Evolutionary conservation across 306 rosid species (phyloP).

Genomic region (Rubus parviflorus): DNA sequence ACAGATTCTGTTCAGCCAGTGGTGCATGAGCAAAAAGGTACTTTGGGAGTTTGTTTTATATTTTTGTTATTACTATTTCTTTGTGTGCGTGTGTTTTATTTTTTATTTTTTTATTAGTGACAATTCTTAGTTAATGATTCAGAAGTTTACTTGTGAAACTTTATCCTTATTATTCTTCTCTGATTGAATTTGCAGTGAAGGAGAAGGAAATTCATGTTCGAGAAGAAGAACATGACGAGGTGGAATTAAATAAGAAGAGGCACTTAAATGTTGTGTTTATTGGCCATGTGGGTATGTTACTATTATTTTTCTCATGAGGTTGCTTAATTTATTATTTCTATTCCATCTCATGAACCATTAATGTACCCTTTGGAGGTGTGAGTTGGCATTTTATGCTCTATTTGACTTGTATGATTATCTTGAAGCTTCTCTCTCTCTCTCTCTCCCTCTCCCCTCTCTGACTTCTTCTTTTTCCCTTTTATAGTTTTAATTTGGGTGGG

Average conservation of each 20-base stretch:
- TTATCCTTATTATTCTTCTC: too few relatives aligned
- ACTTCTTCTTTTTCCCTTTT: not conserved
- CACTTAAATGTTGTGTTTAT: constrained; percentile 93
- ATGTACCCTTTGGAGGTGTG: not conserved
- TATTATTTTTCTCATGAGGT: not conserved
- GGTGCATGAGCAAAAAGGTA: constrained; percentile 63
- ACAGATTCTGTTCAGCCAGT: constrained; percentile 24
- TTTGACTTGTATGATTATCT: not conserved
- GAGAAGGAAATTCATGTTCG: constrained; percentile 43
- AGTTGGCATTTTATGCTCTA: not conserved
- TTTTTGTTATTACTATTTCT: not conserved
- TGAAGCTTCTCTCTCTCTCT: not conserved
- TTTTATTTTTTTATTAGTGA: constrained; percentile 10
- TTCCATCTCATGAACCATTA: not conserved
- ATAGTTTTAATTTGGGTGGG: not conserved
- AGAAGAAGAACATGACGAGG: constrained; percentile 32
- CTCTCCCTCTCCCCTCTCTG: not conserved
- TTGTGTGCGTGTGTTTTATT: constrained; percentile 4
- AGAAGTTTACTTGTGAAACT: not conserved
- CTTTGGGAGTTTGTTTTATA: constrained; percentile 2
- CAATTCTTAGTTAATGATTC: not conserved
- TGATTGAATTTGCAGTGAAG: constrained; percentile 40
- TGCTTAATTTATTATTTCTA: not conserved
- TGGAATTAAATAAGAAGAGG: constrained; percentile 47
- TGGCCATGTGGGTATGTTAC: constrained; percentile 92